Conservation (phyloP, 2,329 filamentous ascomycete genomes). For the Tympanopsis confertula region DNA sequence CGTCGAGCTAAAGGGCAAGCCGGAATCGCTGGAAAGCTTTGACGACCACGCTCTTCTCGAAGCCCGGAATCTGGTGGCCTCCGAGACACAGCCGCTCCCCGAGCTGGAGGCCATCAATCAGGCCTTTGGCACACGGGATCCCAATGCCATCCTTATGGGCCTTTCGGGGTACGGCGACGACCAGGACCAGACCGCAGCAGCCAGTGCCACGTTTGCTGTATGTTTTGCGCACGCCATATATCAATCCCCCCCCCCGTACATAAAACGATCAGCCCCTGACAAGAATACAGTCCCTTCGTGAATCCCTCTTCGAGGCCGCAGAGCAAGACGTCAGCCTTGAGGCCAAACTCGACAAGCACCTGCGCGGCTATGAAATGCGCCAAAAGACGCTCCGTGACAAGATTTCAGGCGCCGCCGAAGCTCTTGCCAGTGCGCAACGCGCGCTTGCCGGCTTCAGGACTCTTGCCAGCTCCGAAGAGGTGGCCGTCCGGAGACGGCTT, state of each 20-base stretch:
- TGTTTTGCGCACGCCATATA: conserved; percentile 15
- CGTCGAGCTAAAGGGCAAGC: conserved; percentile 49
- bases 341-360: conserved; percentile 79
- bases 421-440: conserved; percentile 60
- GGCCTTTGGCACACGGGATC: conserved; percentile 39
- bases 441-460: conserved; percentile 66
- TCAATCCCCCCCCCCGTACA: neutral
- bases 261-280: neutral
- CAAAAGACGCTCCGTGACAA: conserved; percentile 72
- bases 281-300: conserved; percentile 49
- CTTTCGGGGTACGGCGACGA: conserved; percentile 70
- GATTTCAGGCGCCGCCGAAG: conserved; percentile 62
- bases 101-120: conserved; percentile 37
- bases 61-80: conserved; percentile 65
- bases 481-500: conserved; percentile 60
- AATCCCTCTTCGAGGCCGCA: conserved; percentile 61
- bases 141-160: conserved; percentile 57
- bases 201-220: conserved; percentile 66
- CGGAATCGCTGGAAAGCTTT: conserved; percentile 48
- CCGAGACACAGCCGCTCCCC: conserved; percentile 47
- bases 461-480: conserved; percentile 69
- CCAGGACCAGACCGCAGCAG: conserved; percentile 49
- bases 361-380: conserved; percentile 83
- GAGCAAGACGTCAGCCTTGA: conserved; percentile 78
- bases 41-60: conserved; percentile 62